Percentiles rank a stretch among this genome's conserved stretches.
Conservation (phyloP, 2,329 filamentous ascomycete genomes). For the Arachnopeziza araneosa region DNA sequence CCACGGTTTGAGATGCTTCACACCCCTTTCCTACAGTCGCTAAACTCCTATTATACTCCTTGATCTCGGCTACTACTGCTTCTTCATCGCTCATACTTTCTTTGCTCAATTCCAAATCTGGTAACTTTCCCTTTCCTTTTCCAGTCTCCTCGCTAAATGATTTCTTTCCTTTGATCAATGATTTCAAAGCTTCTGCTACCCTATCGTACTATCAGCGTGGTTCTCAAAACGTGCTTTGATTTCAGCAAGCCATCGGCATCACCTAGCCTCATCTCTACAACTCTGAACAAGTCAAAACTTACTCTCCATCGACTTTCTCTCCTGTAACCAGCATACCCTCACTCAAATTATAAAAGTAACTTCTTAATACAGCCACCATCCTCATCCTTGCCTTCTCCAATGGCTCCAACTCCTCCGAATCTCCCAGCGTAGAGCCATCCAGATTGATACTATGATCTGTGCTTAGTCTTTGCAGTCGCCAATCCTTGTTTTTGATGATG, state of each 20-base stretch:
- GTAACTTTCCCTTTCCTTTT: background rate
- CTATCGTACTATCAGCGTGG: background rate
- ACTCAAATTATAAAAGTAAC: constrained; percentile 2
- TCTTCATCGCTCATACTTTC: background rate
- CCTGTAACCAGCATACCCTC: background rate
- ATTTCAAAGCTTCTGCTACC: background rate
- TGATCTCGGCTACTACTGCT: background rate
- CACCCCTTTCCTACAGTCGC: background rate
- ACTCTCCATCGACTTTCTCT: background rate
- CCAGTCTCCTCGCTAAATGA: background rate
- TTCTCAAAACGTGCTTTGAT: too few species aligned
- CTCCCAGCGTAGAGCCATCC: background rate
- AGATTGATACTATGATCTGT: background rate
- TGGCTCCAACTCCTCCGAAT: background rate
- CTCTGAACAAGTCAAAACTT: background rate
- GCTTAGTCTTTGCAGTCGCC: background rate
- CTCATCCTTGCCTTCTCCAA: background rate
- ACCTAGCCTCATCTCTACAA: too few species aligned
- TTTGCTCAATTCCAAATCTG: background rate
- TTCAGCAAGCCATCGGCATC: too few species aligned
- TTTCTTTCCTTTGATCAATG: background rate
- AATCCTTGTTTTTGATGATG: background rate
- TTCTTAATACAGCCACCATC: background rate
- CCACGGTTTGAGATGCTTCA: background rate
- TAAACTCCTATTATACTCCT: background rate